phyloP scores from a whole-genome alignment of 2,329 filamentous ascomycete species.

The Talaromyces islandicus region DNA sequence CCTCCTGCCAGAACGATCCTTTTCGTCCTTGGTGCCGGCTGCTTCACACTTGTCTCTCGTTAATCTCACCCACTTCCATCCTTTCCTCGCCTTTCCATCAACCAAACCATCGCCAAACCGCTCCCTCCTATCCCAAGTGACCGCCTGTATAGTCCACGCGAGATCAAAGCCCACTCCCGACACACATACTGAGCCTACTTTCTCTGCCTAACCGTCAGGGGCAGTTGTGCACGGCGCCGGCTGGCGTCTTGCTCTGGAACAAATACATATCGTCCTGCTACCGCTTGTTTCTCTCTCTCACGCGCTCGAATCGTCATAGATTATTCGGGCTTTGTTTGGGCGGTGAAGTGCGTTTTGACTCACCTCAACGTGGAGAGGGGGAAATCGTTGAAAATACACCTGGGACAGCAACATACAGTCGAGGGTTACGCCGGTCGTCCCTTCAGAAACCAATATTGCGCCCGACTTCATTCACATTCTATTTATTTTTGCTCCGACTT shows the following conservation, averaged over 20 bases:
- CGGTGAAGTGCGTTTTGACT: background rate
- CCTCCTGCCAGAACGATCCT: background rate
- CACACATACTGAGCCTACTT: background rate
- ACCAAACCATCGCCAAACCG: background rate
- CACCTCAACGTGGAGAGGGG: background rate
- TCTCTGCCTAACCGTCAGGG: slow-evolving; percentile 2
- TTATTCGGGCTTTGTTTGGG: background rate
- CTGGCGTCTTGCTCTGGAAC: slow-evolving; percentile 2
- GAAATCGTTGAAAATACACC: background rate
- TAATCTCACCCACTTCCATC: slow-evolving; percentile 1
- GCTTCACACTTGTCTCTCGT: background rate
- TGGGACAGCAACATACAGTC: slow-evolving; percentile 11
- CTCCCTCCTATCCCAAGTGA: background rate
- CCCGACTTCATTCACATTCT: slow-evolving; percentile 2
- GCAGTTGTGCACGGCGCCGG: slow-evolving; percentile 5
- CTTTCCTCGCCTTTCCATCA: slow-evolving; percentile 1
- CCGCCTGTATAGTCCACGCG: background rate
- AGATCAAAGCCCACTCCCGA: background rate
- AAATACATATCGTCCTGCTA: slow-evolving; percentile 9
- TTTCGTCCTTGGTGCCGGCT: background rate
- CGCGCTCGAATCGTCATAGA: background rate
- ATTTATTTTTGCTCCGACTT: background rate
- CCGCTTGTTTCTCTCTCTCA: slow-evolving; percentile 9
- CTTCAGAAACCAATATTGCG: slow-evolving; percentile 13
- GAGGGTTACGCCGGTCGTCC: slow-evolving; percentile 36